Conservation (phyloP, 2,329 filamentous ascomycete genomes). For the Cordyceps fumosorosea region DNA sequence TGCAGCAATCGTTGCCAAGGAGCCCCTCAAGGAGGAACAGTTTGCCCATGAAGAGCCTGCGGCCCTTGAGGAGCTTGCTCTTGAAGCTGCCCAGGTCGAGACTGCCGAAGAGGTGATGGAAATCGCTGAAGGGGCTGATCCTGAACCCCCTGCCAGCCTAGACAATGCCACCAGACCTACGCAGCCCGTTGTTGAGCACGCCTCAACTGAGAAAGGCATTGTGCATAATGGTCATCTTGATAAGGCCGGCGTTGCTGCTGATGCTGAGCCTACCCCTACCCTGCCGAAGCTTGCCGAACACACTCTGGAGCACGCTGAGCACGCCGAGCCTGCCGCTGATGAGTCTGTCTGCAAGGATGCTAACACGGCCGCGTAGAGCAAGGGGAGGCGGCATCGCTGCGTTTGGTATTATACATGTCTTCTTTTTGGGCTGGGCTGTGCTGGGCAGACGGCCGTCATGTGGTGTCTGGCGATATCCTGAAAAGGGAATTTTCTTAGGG, state of each 20-base stretch:
- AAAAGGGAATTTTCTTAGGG: not conserved
- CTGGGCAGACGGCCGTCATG: not conserved
- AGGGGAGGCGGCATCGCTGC: not conserved
- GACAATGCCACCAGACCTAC: not conserved
- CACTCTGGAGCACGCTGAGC: not conserved
- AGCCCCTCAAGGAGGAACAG: not conserved
- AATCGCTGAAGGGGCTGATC: conserved; percentile 11
- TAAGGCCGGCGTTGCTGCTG: not conserved
- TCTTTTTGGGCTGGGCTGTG: conserved; percentile 10
- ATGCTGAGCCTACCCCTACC: not conserved
- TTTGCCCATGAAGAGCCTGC: not conserved
- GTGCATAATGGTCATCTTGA: not conserved
- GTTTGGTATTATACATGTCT: not conserved
- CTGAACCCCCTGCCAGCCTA: not conserved
- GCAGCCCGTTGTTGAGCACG: not conserved
- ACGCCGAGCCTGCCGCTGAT: not conserved
- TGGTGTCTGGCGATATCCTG: conserved; percentile 9
- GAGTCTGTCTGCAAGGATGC: not conserved
- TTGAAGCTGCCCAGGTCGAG: conserved; percentile 15
- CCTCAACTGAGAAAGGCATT: not conserved
- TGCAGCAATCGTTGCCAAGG: not conserved
- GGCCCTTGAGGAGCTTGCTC: conserved; percentile 7
- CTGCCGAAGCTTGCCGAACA: not conserved
- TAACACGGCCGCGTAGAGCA: conserved; percentile 1
- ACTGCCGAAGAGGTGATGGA: conserved; percentile 13